Percentiles rank a stretch among this genome's conserved stretches.
Conservation (phyloP, 2,329 filamentous ascomycete genomes). For the Pseudogymnoascus sp. region DNA sequence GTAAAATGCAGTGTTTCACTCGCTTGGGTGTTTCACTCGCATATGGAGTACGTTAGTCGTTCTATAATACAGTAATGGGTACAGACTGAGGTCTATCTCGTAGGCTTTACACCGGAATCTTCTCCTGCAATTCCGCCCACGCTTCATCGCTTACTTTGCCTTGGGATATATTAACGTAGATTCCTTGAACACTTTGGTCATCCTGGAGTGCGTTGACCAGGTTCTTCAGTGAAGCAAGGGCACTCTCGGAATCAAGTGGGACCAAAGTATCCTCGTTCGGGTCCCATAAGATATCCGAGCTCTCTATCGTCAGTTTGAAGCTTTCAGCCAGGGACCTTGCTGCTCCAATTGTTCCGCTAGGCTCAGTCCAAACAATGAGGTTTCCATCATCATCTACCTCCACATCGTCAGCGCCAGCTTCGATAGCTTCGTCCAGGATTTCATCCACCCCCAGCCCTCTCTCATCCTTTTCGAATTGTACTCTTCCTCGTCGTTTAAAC, state of each 20-base stretch:
- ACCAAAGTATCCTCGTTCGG: constrained; percentile 74
- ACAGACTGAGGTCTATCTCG: not conserved
- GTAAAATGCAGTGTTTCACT: no score
- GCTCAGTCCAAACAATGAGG: constrained; percentile 64
- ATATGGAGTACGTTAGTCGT: no score
- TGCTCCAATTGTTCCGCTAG: constrained; percentile 55
- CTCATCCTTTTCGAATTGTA: constrained; percentile 58
- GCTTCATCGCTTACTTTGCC: constrained; percentile 44
- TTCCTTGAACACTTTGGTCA: constrained; percentile 64
- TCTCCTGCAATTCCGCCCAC: constrained; percentile 47
- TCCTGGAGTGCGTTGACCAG: constrained; percentile 58
- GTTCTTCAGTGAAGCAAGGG: constrained; percentile 48
- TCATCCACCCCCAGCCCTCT: constrained; percentile 50
- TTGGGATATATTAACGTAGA: constrained; percentile 64
- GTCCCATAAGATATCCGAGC: constrained; percentile 76
- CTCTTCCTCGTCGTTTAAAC: constrained; percentile 73
- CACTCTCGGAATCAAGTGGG: constrained; percentile 49
- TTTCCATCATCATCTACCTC: constrained; percentile 60
- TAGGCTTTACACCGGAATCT: constrained; percentile 36
- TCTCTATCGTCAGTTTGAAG: constrained; percentile 60
- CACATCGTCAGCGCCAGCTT: constrained; percentile 73
- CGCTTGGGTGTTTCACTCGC: no score
- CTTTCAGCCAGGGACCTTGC: constrained; percentile 56
- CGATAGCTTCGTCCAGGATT: constrained; percentile 72
- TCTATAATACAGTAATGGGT: not conserved